Percentiles rank a stretch among this genome's conserved stretches.
Evolutionary conservation across 2,329 filamentous ascomycete species (phyloP).

Genomic region (Aotearoamyces nothofagi): DNA sequence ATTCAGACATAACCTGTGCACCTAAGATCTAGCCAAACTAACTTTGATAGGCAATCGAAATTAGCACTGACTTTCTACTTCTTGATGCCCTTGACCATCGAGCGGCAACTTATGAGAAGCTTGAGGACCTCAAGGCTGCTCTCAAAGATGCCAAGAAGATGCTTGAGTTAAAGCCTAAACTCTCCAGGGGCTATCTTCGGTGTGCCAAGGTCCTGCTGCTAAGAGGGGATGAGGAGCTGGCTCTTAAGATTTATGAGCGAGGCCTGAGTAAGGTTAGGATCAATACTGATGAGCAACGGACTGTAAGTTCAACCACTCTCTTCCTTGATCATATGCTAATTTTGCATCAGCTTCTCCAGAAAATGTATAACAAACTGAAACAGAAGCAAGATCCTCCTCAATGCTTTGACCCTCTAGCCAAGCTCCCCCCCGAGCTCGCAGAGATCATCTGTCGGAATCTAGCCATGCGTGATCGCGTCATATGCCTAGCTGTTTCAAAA

Average conservation of each 20-base stretch:
- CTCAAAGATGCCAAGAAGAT: slow-evolving; percentile 18
- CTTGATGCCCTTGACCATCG: slow-evolving; percentile 19
- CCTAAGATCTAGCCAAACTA: no score
- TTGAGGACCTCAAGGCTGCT: slow-evolving; percentile 13
- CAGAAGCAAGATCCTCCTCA: slow-evolving; percentile 11
- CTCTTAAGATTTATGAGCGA: slow-evolving; percentile 19
- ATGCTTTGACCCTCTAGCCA: slow-evolving; percentile 16
- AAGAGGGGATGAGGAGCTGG: slow-evolving; percentile 14
- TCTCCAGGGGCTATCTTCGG: slow-evolving; percentile 20
- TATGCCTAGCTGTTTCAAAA: slow-evolving; percentile 17
- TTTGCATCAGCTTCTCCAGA: slow-evolving; percentile 15
- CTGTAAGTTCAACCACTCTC: slow-evolving; percentile 7
- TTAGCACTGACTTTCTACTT: slow-evolving; percentile 12
- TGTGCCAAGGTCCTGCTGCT: slow-evolving; percentile 18
- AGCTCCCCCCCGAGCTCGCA: slow-evolving; percentile 19
- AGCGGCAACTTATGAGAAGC: slow-evolving; percentile 19
- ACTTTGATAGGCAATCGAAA: slow-evolving; percentile 11
- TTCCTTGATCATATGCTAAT: no score
- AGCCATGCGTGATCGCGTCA: slow-evolving; percentile 14
- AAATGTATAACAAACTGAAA: slow-evolving; percentile 15
- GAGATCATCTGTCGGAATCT: slow-evolving; percentile 17
- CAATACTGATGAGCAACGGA: slow-evolving; percentile 14
- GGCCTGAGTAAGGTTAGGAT: slow-evolving; percentile 19
- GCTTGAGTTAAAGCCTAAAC: slow-evolving; percentile 16
- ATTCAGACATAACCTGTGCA: no score